phyloP scores from a whole-genome alignment of 768 basidiomycete species.

The Mycena vitilis region DNA sequence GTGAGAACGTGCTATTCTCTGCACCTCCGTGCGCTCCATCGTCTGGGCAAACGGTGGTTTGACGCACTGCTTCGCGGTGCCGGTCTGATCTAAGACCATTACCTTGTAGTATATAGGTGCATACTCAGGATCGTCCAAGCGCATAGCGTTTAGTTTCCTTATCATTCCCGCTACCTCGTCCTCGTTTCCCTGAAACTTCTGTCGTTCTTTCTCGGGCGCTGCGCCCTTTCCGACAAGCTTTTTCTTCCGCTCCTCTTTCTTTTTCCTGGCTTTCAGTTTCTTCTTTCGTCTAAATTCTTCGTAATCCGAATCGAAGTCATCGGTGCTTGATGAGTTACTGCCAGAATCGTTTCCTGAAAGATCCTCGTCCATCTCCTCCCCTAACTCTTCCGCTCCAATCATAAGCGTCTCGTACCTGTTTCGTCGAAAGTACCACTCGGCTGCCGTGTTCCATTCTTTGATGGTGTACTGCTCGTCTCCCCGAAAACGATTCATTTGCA shows the following conservation, averaged over 20 bases:
- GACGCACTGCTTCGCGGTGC: slow-evolving; percentile 6
- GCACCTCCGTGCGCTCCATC: no score
- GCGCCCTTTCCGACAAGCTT: no score
- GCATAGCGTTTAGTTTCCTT: slow-evolving; percentile 6
- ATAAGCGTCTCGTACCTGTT: slow-evolving; percentile 15
- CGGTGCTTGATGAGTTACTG: background rate
- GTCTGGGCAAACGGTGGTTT: background rate
- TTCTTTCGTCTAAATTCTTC: background rate
- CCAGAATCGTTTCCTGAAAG: slow-evolving; percentile 18
- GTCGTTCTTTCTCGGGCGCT: no score
- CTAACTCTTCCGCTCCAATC: slow-evolving; percentile 1
- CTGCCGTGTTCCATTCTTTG: slow-evolving; percentile 5
- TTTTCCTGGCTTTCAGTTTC: background rate
- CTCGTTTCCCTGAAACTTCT: background rate
- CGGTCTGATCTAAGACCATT: slow-evolving; percentile 8
- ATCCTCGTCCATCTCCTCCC: slow-evolving; percentile 7
- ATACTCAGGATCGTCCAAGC: slow-evolving; percentile 25
- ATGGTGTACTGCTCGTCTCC: background rate
- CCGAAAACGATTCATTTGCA: background rate
- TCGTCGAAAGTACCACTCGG: slow-evolving; percentile 19
- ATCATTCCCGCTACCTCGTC: slow-evolving; percentile 9
- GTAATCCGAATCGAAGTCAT: background rate
- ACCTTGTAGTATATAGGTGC: slow-evolving; percentile 28
- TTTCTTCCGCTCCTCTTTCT: background rate
- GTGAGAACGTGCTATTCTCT: no score